Evolutionary conservation across 257 asterid species (phyloP).

Genomic region (Przewalskia tangutica): DNA sequence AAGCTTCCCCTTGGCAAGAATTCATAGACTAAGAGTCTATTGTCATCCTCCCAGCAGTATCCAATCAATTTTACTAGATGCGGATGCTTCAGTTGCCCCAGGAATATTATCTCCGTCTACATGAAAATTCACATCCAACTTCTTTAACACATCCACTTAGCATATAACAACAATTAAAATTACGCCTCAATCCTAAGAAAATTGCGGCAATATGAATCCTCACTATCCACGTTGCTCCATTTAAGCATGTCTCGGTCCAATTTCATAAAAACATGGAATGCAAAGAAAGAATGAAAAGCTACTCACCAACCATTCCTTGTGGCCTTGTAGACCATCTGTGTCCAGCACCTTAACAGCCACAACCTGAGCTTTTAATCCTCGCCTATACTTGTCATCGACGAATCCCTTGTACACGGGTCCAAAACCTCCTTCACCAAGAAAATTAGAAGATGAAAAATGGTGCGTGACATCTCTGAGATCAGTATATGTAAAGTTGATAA

Average conservation of each 20-base stretch:
- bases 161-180: not conserved
- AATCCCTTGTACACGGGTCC: slow-evolving; percentile 7
- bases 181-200: not conserved
- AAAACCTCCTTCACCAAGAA: slow-evolving; percentile 9
- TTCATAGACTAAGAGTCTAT: slow-evolving; percentile 5
- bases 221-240: not conserved
- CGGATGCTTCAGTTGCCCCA: slow-evolving; percentile 7
- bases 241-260: not conserved
- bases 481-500: not conserved
- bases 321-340: slow-evolving; percentile 10
- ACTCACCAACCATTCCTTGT: slow-evolving; percentile 11
- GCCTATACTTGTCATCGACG: not conserved
- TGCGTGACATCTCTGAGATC: slow-evolving; percentile 7
- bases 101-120: slow-evolving; percentile 7
- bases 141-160: not conserved
- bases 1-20: slow-evolving; percentile 5
- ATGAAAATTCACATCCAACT: not conserved
- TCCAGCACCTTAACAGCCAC: slow-evolving; percentile 9
- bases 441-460: not conserved
- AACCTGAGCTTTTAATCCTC: slow-evolving; percentile 6
- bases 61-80: slow-evolving; percentile 10
- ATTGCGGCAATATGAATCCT: not conserved
- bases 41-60: slow-evolving; percentile 8
- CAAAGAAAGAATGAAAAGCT: not conserved
- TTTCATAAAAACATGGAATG: not conserved